A percentile compares a stretch with the other conserved stretches of the same genome.
Conservation (phyloP, 306 rosid genomes). For the Trichosanthes truncata region DNA sequence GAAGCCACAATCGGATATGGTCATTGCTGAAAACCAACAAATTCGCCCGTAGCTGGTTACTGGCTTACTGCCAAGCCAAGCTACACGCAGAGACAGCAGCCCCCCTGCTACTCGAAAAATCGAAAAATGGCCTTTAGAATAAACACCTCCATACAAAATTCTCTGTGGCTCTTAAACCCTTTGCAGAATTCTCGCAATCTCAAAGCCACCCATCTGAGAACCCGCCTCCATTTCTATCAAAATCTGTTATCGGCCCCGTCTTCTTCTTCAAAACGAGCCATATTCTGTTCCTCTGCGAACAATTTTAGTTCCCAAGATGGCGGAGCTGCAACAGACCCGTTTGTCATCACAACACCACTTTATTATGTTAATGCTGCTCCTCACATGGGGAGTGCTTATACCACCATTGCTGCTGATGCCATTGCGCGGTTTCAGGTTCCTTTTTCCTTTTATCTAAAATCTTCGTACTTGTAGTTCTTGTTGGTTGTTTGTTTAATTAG, state of each 20-base stretch:
- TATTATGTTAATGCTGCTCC: slow-evolving; percentile 99
- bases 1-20: background rate
- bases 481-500: background rate
- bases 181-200: slow-evolving; percentile 26
- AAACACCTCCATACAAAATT: slow-evolving; percentile 41
- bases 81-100: background rate
- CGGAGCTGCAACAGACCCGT: slow-evolving; percentile 27
- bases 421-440: slow-evolving; percentile 88
- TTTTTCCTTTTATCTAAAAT: background rate
- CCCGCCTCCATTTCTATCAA: slow-evolving; percentile 29
- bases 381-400: slow-evolving; percentile 96
- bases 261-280: slow-evolving; percentile 19
- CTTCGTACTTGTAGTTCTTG: background rate
- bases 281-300: slow-evolving; percentile 33
- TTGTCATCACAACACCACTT: slow-evolving; percentile 84
- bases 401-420: slow-evolving; percentile 95
- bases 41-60: background rate
- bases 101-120: background rate
- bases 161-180: slow-evolving; percentile 43
- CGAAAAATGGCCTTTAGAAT: slow-evolving; percentile 31
- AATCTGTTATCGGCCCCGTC: background rate
- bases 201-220: slow-evolving; percentile 25
- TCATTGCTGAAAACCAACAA: background rate
- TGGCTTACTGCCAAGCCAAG: background rate
- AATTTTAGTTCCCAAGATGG: slow-evolving; percentile 3